Percentiles rank a stretch among this genome's conserved stretches.
phyloP scores from a whole-genome alignment of 1,284 basidiomycete species.

The Mixia osmundae region DNA sequence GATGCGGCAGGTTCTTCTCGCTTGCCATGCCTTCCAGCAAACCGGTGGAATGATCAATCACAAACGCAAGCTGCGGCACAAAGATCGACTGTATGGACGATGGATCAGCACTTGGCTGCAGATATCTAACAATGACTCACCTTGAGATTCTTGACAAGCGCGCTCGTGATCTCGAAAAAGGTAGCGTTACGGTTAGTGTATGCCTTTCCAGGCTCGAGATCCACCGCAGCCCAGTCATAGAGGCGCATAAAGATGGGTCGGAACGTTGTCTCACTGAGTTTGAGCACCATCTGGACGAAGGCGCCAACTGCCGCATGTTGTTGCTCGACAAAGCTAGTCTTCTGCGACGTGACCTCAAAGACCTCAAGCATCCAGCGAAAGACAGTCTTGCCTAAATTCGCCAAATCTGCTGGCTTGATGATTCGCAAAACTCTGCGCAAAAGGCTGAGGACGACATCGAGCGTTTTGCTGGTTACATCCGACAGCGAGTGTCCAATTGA shows the following conservation, averaged over 20 bases:
- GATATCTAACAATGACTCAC: slow-evolving; percentile 24
- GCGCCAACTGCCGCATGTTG: slow-evolving; percentile 34
- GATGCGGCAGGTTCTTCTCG: slow-evolving; percentile 18
- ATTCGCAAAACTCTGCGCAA: too few species aligned
- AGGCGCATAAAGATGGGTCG: slow-evolving; percentile 71
- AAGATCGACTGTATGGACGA: slow-evolving; percentile 39
- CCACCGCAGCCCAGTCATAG: slow-evolving; percentile 81
- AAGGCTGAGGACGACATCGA: too few species aligned
- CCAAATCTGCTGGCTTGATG: too few species aligned
- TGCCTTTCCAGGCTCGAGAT: slow-evolving; percentile 28
- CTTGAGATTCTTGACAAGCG: slow-evolving; percentile 63
- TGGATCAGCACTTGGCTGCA: neutral
- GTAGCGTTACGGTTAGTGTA: slow-evolving; percentile 34
- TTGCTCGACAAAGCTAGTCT: slow-evolving; percentile 11
- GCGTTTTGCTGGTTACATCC: too few species aligned
- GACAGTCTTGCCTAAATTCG: too few species aligned
- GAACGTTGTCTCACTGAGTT: slow-evolving; percentile 83
- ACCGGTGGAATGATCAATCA: slow-evolving; percentile 44
- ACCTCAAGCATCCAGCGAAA: neutral
- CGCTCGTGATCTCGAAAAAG: slow-evolving; percentile 46
- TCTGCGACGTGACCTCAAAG: slow-evolving; percentile 9
- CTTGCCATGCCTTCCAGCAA: slow-evolving; percentile 32
- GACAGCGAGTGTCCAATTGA: too few species aligned
- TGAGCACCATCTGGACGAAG: slow-evolving; percentile 71
- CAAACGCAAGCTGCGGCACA: slow-evolving; percentile 64